Percentiles rank a stretch among this genome's conserved stretches.
Conservation (phyloP, 2,329 filamentous ascomycete species). For the Rhinocladiella similis region DNA sequence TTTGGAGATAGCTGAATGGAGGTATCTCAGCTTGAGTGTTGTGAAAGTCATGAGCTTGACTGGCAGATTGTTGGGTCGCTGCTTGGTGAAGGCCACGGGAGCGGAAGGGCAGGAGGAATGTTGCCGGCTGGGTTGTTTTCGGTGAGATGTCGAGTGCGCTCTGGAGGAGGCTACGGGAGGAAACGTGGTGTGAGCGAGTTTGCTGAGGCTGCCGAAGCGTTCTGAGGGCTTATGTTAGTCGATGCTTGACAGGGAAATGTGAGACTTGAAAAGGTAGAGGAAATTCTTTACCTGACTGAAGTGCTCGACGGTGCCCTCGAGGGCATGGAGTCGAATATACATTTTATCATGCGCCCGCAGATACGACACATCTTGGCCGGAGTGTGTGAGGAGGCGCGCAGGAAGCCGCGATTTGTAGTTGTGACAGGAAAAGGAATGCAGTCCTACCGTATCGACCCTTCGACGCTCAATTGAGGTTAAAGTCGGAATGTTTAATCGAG, state of each 20-base stretch:
- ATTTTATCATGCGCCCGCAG: conserved; percentile 31
- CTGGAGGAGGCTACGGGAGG: conserved; percentile 17
- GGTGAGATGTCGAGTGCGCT: conserved; percentile 20
- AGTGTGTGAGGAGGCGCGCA: not conserved
- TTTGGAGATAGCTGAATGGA: conserved; percentile 22
- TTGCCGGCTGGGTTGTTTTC: conserved; percentile 17
- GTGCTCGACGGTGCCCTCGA: conserved; percentile 19
- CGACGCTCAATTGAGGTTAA: too few relatives aligned
- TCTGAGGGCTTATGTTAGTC: conserved; percentile 1
- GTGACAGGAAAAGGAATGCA: not conserved
- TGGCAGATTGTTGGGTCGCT: conserved; percentile 17
- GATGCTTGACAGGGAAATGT: not conserved
- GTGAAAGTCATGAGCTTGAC: conserved; percentile 31
- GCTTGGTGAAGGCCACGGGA: conserved; percentile 43
- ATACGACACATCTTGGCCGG: conserved; percentile 29
- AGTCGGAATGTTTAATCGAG: not conserved
- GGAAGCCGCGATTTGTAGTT: too few relatives aligned
- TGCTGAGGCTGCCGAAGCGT: conserved; percentile 7
- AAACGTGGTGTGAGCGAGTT: conserved; percentile 20
- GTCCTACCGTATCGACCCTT: too few relatives aligned
- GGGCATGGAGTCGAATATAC: conserved; percentile 32
- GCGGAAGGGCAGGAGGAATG: conserved; percentile 35
- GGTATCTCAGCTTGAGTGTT: conserved; percentile 33
- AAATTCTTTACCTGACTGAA: conserved; percentile 7
- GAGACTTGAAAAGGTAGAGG: too few relatives aligned